Conservation (phyloP, 805 yeast genomes). For the Nakazawaea holstii region DNA sequence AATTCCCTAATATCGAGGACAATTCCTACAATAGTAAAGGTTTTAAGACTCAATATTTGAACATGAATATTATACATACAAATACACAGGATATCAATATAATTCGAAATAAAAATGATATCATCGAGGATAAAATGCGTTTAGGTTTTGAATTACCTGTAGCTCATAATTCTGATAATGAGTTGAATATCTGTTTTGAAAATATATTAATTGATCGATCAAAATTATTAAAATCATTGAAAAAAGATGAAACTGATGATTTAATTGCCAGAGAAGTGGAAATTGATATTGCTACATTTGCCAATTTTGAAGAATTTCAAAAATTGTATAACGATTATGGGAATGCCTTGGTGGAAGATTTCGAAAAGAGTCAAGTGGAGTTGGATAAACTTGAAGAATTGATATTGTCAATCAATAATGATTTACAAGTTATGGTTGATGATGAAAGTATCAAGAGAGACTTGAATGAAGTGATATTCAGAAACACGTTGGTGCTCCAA, state of each 20-base stretch:
- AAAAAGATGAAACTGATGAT: constrained; percentile 1
- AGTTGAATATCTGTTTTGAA: constrained; percentile 8
- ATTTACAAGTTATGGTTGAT: neutral
- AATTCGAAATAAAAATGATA: constrained; percentile 4
- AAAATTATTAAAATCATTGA: constrained; percentile 7
- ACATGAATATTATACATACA: constrained; percentile 5
- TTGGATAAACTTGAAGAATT: constrained; percentile 1
- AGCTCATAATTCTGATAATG: neutral
- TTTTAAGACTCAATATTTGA: constrained; percentile 2
- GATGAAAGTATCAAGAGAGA: constrained; percentile 9
- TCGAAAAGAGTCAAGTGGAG: neutral
- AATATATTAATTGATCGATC: constrained; percentile 9
- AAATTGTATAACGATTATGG: constrained; percentile 5
- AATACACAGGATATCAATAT: neutral
- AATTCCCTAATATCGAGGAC: constrained; percentile 1
- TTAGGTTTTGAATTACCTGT: constrained; percentile 2
- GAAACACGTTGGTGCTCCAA: constrained; percentile 3
- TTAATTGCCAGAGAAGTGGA: constrained; percentile 1
- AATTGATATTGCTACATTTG: neutral
- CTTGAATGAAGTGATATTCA: constrained; percentile 5
- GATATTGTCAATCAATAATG: neutral
- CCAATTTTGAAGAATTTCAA: constrained; percentile 6
- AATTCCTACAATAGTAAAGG: constrained; percentile 3
- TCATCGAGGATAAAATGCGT: neutral
- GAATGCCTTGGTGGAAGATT: neutral